Percentiles rank a stretch among this genome's conserved stretches.
These are phyloP conservation scores for Simplicillium sp. DNA, from an alignment of 2,329 filamentous ascomycete genomes.

Conservation along the genomic window DNA sequence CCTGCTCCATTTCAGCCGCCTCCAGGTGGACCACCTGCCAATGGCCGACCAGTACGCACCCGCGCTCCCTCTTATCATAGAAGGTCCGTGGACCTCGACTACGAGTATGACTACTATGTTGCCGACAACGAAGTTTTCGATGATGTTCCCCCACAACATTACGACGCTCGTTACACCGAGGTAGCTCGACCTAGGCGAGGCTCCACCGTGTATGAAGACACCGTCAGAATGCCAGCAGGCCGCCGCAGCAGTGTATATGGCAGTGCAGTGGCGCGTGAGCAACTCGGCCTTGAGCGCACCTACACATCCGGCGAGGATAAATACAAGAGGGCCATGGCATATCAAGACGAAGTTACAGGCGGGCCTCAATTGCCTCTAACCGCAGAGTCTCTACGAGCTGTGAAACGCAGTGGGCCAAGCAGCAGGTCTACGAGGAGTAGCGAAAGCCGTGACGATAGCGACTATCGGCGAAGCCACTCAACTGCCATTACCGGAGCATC, in stretches of 20 bases:
- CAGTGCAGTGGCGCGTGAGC: too few species aligned
- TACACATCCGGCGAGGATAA: slow-evolving; percentile 22
- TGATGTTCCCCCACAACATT: slow-evolving; percentile 23
- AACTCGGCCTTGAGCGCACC: slow-evolving; percentile 19
- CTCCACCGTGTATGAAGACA: slow-evolving; percentile 26
- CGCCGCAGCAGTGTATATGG: slow-evolving; percentile 9
- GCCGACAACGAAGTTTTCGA: slow-evolving; percentile 25
- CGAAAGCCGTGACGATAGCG: slow-evolving; percentile 53
- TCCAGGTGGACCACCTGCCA: slow-evolving; percentile 6
- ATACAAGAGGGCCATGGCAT: slow-evolving; percentile 22
- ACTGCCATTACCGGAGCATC: slow-evolving; percentile 49
- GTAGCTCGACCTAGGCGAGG: slow-evolving; percentile 23
- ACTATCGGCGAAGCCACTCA: slow-evolving; percentile 51
- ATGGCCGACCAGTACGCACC: slow-evolving; percentile 15
- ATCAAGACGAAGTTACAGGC: slow-evolving; percentile 30
- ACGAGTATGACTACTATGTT: slow-evolving; percentile 25
- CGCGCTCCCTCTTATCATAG: slow-evolving; percentile 15
- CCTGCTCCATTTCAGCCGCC: slow-evolving; percentile 18
- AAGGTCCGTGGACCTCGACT: slow-evolving; percentile 22
- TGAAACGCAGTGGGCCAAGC: slow-evolving; percentile 35
- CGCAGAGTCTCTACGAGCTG: slow-evolving; percentile 43
- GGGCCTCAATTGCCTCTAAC: slow-evolving; percentile 44
- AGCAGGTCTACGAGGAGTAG: slow-evolving; percentile 50
- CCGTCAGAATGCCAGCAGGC: slow-evolving; percentile 29
- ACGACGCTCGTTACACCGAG: slow-evolving; percentile 20